Conservation (phyloP, 2,329 filamentous ascomycete species). For the Biscogniauxia mediterranea region DNA sequence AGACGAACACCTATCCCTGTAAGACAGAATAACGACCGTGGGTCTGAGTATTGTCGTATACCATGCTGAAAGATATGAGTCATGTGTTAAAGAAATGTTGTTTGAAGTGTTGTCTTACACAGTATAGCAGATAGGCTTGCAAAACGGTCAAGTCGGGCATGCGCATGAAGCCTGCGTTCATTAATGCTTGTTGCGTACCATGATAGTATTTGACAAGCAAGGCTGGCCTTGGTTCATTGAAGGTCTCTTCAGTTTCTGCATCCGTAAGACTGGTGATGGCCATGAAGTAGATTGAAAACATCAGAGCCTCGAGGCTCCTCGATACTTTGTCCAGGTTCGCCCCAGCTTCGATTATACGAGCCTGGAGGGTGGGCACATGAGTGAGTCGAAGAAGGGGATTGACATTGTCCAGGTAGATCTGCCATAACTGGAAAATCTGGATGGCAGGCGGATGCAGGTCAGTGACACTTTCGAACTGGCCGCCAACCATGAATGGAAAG, state of each 20-base stretch:
- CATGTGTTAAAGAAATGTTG: slow-evolving; percentile 27
- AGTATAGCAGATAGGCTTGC: slow-evolving; percentile 66
- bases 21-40: slow-evolving; percentile 58
- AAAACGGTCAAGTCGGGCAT: slow-evolving; percentile 63
- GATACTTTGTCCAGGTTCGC: slow-evolving; percentile 53
- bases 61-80: slow-evolving; percentile 43
- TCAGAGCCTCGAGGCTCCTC: slow-evolving; percentile 60
- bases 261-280: slow-evolving; percentile 59
- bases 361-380: slow-evolving; percentile 64
- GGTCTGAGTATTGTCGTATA: slow-evolving; percentile 58
- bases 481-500: slow-evolving; percentile 57
- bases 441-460: slow-evolving; percentile 53
- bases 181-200: slow-evolving; percentile 62
- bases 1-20: slow-evolving; percentile 65
- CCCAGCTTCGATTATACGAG: slow-evolving; percentile 61
- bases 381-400: slow-evolving; percentile 68
- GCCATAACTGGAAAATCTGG: slow-evolving; percentile 65
- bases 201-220: slow-evolving; percentile 54
- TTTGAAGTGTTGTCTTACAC: slow-evolving; percentile 43
- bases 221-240: slow-evolving; percentile 51
- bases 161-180: slow-evolving; percentile 65
- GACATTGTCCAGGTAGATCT: slow-evolving; percentile 67
- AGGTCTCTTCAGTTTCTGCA: slow-evolving; percentile 48
- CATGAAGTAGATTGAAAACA: slow-evolving; percentile 65
- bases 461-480: slow-evolving; percentile 41